A percentile compares a stretch with the other conserved stretches of the same genome.
Evolutionary conservation across 2,329 filamentous ascomycete genomes (phyloP).

Genomic region (Fusarium sp.): DNA sequence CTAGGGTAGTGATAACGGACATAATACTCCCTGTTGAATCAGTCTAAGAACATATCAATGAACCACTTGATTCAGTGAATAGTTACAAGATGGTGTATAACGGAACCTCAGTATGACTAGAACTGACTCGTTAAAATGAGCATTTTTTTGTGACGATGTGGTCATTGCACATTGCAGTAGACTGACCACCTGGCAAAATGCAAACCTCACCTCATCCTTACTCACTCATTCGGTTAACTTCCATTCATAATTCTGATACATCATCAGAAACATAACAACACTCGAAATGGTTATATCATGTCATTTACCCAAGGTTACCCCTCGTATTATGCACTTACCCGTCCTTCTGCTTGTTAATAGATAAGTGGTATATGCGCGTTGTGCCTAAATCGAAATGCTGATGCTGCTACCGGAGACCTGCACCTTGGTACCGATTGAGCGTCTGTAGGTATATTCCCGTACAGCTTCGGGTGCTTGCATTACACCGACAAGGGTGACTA

Average conservation of each 20-base stretch:
- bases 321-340: conserved; percentile 24
- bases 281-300: neutral
- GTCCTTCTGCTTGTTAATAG: neutral
- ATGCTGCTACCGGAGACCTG: conserved; percentile 32
- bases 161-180: neutral
- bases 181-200: conserved; percentile 1
- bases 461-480: conserved; percentile 14
- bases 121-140: conserved; percentile 2
- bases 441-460: conserved; percentile 8
- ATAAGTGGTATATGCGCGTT: neutral
- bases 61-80: conserved; percentile 16
- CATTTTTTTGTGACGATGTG: neutral
- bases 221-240: conserved; percentile 6
- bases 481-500: conserved; percentile 22
- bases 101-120: conserved; percentile 4
- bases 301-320: conserved; percentile 6
- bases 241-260: conserved; percentile 16
- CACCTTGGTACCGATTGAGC: conserved; percentile 31
- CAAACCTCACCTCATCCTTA: conserved; percentile 11
- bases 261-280: conserved; percentile 13
- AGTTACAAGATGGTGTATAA: conserved; percentile 22
- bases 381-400: conserved; percentile 10
- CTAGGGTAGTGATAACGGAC: conserved; percentile 31
- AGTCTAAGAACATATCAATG: neutral
- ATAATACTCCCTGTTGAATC: conserved; percentile 17